phyloP scores from a whole-genome alignment of 495 filamentous ascomycete species.

The Pseudomonodictys pantanalensis region DNA sequence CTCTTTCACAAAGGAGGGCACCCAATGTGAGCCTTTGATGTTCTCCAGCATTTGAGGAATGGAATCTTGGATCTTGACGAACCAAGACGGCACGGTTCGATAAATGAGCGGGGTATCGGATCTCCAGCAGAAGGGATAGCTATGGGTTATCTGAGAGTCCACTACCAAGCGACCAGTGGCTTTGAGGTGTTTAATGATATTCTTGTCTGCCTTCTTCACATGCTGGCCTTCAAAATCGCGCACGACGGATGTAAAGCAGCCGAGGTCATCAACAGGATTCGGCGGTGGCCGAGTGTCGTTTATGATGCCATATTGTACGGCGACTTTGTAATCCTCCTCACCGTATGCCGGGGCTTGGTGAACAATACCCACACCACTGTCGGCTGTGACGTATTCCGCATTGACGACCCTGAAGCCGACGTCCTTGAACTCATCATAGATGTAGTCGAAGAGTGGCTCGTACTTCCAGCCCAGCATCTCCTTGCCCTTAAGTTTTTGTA shows the following conservation, averaged over 20 bases:
- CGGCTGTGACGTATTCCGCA: conserved; percentile 84
- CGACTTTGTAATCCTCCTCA: conserved; percentile 93
- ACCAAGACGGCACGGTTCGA: conserved; percentile 92
- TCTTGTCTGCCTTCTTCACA: conserved; percentile 93
- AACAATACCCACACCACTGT: conserved; percentile 92
- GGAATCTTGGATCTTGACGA: conserved; percentile 80
- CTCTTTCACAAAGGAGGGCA: conserved; percentile 88
- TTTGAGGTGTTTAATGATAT: conserved; percentile 89
- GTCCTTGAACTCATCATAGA: conserved; percentile 91
- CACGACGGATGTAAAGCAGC: conserved; percentile 76
- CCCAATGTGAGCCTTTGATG: conserved; percentile 91
- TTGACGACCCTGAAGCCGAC: conserved; percentile 80
- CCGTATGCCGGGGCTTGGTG: conserved; percentile 95
- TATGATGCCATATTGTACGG: conserved; percentile 74
- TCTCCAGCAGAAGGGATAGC: conserved; percentile 92
- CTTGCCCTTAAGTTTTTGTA: conserved; percentile 77
- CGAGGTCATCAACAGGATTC: conserved; percentile 83
- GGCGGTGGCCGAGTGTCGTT: conserved; percentile 73
- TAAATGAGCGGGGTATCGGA: conserved; percentile 96
- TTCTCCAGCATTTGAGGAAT: conserved; percentile 87
- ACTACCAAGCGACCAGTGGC: conserved; percentile 75
- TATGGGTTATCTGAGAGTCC: conserved; percentile 87
- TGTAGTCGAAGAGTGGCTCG: conserved; percentile 87
- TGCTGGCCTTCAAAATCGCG: conserved; percentile 83
- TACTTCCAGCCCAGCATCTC: conserved; percentile 93